phyloP scores from a whole-genome alignment of 768 basidiomycete species.

The Guyanaporus albipodus region DNA sequence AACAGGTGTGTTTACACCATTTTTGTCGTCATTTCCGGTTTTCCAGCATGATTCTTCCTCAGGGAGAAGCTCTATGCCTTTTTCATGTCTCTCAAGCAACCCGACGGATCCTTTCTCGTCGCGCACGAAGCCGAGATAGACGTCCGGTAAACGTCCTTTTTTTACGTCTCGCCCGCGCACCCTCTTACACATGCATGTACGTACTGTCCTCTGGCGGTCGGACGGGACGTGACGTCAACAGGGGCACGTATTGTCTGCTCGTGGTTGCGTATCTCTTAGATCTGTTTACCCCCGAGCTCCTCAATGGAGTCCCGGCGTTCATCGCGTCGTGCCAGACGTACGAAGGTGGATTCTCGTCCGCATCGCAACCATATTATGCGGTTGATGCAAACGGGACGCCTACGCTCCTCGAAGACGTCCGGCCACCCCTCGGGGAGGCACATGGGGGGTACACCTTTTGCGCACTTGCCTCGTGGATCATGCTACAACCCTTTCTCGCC shows the following conservation, averaged over 20 bases:
- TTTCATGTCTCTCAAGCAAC: constrained; percentile 88
- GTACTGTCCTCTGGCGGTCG: too few relatives aligned
- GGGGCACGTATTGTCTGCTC: constrained; percentile 93
- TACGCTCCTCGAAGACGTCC: constrained; percentile 41
- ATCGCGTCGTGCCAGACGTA: constrained; percentile 92
- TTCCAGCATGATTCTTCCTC: too few relatives aligned
- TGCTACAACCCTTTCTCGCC: constrained; percentile 58
- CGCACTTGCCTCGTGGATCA: constrained; percentile 77
- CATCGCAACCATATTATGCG: constrained; percentile 66
- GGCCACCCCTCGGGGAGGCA: constrained; percentile 87
- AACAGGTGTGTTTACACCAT: constrained; percentile 51
- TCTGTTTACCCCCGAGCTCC: constrained; percentile 84
- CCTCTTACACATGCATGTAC: too few relatives aligned
- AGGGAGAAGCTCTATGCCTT: constrained; percentile 76
- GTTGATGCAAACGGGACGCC: constrained; percentile 12
- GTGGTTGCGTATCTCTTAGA: constrained; percentile 79
- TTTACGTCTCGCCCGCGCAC: neutral
- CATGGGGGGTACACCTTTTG: constrained; percentile 99
- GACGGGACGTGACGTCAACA: too few relatives aligned
- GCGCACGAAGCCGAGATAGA: constrained; percentile 88
- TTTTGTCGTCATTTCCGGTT: too few relatives aligned
- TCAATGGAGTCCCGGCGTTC: constrained; percentile 71
- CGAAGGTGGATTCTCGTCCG: constrained; percentile 89
- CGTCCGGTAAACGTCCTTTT: constrained; percentile 59
- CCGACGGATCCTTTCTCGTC: constrained; percentile 92